A percentile compares a stretch with the other conserved stretches of the same genome.
These are phyloP conservation scores for Leishmania amazonensis DNA, from an alignment of 208 protist genomes.

Conservation along the genomic window DNA sequence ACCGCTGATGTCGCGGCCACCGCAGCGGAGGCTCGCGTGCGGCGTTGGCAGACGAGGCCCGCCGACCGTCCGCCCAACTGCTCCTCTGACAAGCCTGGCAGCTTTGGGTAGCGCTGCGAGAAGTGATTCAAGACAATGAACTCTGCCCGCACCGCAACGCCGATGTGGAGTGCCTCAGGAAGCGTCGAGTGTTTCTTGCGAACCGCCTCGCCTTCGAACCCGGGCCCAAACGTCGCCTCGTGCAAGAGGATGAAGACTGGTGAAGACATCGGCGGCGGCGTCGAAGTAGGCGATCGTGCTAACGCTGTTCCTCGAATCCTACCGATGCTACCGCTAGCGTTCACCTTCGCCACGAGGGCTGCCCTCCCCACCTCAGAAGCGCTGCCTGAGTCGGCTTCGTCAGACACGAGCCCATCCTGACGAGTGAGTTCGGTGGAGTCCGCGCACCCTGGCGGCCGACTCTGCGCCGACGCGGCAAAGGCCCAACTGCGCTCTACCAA, in stretches of 20 bases:
- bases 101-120: constrained; percentile 91
- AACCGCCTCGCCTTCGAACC: constrained; percentile 78
- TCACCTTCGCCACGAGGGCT: not conserved
- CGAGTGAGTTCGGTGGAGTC: not conserved
- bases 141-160: constrained; percentile 34
- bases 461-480: constrained; percentile 35
- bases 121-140: constrained; percentile 92
- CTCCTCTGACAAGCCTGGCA: constrained; percentile 63
- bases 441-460: not conserved
- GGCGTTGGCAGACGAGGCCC: constrained; percentile 19
- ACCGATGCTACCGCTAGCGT: not conserved
- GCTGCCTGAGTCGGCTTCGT: not conserved
- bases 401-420: not conserved
- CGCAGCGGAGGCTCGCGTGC: not conserved
- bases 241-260: constrained; percentile 86
- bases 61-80: constrained; percentile 43
- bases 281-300: not conserved
- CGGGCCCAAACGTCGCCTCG: constrained; percentile 94
- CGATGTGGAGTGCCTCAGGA: constrained; percentile 79
- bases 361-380: not conserved
- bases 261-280: not conserved
- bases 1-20: not conserved
- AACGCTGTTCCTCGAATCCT: not conserved
- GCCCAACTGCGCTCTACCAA: constrained; percentile 65
- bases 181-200: constrained; percentile 91